Conservation (phyloP, 257 asterid genomes). For the Pogostemon cablin region DNA sequence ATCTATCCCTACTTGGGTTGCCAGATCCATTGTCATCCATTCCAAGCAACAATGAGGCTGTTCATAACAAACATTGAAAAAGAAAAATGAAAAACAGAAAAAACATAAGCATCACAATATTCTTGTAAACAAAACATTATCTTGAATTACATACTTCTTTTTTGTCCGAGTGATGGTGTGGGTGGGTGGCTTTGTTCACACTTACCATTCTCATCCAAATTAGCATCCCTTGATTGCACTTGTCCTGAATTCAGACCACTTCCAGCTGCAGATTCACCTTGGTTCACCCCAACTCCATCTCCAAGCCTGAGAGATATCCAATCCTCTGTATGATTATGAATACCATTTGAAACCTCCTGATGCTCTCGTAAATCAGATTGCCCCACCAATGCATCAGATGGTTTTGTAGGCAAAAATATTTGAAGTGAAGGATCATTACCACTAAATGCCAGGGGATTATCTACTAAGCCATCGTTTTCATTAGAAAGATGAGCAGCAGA, state of each 20-base stretch:
- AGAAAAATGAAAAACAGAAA: constrained; percentile 1
- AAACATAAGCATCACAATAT: background rate
- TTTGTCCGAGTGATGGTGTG: too few species aligned
- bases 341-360: constrained; percentile 68
- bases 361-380: constrained; percentile 59
- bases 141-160: too few species aligned
- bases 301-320: constrained; percentile 97
- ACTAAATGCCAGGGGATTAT: constrained; percentile 71
- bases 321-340: constrained; percentile 55
- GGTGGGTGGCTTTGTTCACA: background rate
- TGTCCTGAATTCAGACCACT: constrained; percentile 53
- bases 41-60: constrained; percentile 81
- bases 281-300: constrained; percentile 58
- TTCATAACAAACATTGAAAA: constrained; percentile 25
- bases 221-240: constrained; percentile 49
- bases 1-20: constrained; percentile 72
- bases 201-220: constrained; percentile 66
- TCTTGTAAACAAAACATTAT: background rate
- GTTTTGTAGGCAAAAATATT: constrained; percentile 93
- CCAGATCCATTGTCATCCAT: constrained; percentile 56
- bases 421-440: constrained; percentile 92
- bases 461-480: constrained; percentile 63
- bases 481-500: constrained; percentile 48
- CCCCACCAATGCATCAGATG: constrained; percentile 56
- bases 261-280: constrained; percentile 50